Conservation (phyloP, 257 asterid species). For the Salvia miltiorrhiza region DNA sequence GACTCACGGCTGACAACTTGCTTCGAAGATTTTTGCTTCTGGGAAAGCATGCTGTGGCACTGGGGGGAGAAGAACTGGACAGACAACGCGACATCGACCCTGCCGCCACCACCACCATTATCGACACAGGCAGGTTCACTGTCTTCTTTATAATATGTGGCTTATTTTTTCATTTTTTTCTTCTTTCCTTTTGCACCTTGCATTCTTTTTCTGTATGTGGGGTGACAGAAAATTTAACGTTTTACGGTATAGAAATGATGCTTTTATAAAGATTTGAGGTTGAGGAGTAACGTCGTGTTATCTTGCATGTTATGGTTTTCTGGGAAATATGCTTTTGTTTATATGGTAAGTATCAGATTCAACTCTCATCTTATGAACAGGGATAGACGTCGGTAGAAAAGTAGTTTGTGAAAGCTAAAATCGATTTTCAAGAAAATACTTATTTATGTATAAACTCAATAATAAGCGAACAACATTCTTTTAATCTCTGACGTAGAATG, state of each 20-base stretch:
- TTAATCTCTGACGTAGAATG: too few relatives aligned
- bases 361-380: too few relatives aligned
- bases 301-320: background rate
- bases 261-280: background rate
- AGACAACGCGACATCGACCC: constrained; percentile 49
- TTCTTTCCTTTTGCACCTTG: background rate
- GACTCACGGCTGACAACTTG: constrained; percentile 60
- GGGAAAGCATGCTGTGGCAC: constrained; percentile 96
- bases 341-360: too few relatives aligned
- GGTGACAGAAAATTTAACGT: background rate
- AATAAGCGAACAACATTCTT: too few relatives aligned
- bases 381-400: too few relatives aligned
- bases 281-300: background rate
- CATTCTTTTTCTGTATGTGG: constrained; percentile 7
- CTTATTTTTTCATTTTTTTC: background rate
- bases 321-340: too few relatives aligned
- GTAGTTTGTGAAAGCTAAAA: too few relatives aligned
- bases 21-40: constrained; percentile 75
- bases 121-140: constrained; percentile 31
- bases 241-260: constrained; percentile 7
- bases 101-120: constrained; percentile 43
- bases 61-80: constrained; percentile 94
- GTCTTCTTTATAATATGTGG: constrained; percentile 32
- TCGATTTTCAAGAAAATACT: too few relatives aligned
- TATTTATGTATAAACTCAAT: too few relatives aligned